These are phyloP conservation scores for Cicer yamashitae DNA, from an alignment of 306 rosid genomes.

Conservation along the genomic window DNA sequence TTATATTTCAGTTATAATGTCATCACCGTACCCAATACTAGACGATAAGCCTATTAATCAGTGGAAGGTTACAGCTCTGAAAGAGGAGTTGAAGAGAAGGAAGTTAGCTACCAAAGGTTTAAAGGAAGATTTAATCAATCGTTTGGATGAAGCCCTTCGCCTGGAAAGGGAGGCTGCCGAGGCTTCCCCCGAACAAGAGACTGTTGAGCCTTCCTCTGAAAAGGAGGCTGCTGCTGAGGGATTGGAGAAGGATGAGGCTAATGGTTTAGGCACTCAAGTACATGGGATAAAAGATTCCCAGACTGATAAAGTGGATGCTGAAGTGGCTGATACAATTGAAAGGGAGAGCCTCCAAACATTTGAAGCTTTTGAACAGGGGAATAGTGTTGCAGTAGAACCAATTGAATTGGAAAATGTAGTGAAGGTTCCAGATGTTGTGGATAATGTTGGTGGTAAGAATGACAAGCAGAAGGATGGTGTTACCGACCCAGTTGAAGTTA, in stretches of 20 bases:
- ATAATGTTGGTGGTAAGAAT: slow-evolving; percentile 40
- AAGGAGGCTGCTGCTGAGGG: slow-evolving; percentile 29
- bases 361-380: slow-evolving; percentile 38
- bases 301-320: slow-evolving; percentile 35
- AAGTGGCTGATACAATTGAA: slow-evolving; percentile 22
- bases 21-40: slow-evolving; percentile 70
- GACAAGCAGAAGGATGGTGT: slow-evolving; percentile 45
- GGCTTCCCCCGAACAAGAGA: slow-evolving; percentile 43
- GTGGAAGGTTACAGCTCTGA: slow-evolving; percentile 92
- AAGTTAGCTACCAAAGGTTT: slow-evolving; percentile 73
- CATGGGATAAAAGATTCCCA: slow-evolving; percentile 43
- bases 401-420: slow-evolving; percentile 30
- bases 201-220: slow-evolving; percentile 35
- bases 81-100: slow-evolving; percentile 89
- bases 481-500: slow-evolving; percentile 45
- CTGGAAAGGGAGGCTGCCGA: slow-evolving; percentile 56
- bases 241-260: slow-evolving; percentile 45
- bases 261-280: slow-evolving; percentile 45
- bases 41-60: slow-evolving; percentile 82
- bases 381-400: slow-evolving; percentile 27
- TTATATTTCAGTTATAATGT: slow-evolving; percentile 60
- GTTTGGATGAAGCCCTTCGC: slow-evolving; percentile 77
- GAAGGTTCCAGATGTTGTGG: slow-evolving; percentile 43
- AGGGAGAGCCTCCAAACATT: slow-evolving; percentile 5
- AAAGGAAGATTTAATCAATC: slow-evolving; percentile 88